Conservation (phyloP, 139 green algal genomes). For the Volvox africanus region DNA sequence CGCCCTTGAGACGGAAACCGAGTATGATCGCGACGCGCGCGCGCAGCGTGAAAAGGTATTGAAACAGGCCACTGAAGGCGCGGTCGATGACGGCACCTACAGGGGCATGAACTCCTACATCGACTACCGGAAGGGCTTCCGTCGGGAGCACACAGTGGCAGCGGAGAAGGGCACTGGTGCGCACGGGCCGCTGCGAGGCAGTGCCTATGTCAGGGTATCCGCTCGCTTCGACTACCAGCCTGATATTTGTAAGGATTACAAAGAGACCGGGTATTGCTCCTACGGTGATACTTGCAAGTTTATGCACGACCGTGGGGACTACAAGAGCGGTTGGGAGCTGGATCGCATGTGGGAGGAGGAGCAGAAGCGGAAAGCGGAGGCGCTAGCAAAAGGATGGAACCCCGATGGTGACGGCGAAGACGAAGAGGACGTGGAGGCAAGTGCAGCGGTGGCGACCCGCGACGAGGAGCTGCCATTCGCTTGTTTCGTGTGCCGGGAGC, state of each 20-base stretch:
- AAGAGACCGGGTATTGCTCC: constrained; percentile 96
- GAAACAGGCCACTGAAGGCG: constrained; percentile 49
- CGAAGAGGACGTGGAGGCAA: constrained; percentile 63
- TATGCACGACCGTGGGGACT: constrained; percentile 98
- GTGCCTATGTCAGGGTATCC: constrained; percentile 62
- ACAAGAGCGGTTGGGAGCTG: constrained; percentile 97
- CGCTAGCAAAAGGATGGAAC: constrained; percentile 65
- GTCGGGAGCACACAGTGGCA: constrained; percentile 74
- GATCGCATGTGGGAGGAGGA: constrained; percentile 96
- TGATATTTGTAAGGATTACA: constrained; percentile 99
- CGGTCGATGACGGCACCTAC: constrained; percentile 72
- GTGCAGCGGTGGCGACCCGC: constrained; percentile 50
- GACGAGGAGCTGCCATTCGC: constrained; percentile 95
- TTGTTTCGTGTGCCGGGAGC: constrained; percentile 91
- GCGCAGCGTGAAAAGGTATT: constrained; percentile 35
- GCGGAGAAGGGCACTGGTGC: constrained; percentile 80
- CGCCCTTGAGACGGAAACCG: constrained; percentile 83
- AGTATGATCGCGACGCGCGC: constrained; percentile 79
- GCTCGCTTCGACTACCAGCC: constrained; percentile 96
- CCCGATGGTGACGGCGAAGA: constrained; percentile 73
- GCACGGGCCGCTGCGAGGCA: constrained; percentile 90
- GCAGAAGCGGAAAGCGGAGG: constrained; percentile 87
- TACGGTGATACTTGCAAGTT: constrained; percentile 99
- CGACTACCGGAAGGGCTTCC: constrained; percentile 82
- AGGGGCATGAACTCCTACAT: constrained; percentile 85